Evolutionary conservation across 768 basidiomycete genomes (phyloP), one percentile per base, ranked within the genome.

Genomic region (Auricularia cornea): DNA sequence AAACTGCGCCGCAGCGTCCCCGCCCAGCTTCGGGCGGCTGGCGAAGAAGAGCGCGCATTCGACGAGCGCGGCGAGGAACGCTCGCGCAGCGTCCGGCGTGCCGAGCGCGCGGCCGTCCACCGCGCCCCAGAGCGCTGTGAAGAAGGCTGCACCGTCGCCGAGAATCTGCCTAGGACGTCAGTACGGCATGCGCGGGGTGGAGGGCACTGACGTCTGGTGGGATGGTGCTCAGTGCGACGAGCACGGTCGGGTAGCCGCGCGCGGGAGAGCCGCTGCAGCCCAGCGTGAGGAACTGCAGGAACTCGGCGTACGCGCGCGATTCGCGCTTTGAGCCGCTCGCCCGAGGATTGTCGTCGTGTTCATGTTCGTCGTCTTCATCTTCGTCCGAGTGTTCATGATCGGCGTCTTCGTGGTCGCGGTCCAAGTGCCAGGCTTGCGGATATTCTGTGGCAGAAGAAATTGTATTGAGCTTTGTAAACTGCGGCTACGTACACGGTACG

Each of bases 41-140:
- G 83, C 66, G 26, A 90, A 73, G 68, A 88, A 88, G 1, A 83
- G 74, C 14, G 84, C 70, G 67, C 85, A 90, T 72, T 97, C 94
- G 8, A 90, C 72, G 3, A 91, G 69, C 0, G 89, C 81, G 0
- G 83, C 79, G 20, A 89, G 74, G 74, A 94, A 90, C 11, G 90
- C 86, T 0, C 85, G 80, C 3, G 82, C 82, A 12, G 81, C 77
- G 59, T 86, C 79, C 11, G 88, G 78, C 0, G 84, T 78, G 38
- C 79, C 83, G 3, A 90, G 78, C 0, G 88, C 84, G 28, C 84
- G 82, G 5, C 83, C 83, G 60, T 90, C 86, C 1, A 92, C 72
- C 0, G 91, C 93, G 18, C 85, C 82, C 93, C 94, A 97, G 68
- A 98, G 86, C 0, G 91, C 84, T 1, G 78, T 74, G 70, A 93